These are phyloP conservation scores for Podaxis carcinomalis DNA, from an alignment of 768 basidiomycete genomes.

Conservation along the genomic window DNA sequence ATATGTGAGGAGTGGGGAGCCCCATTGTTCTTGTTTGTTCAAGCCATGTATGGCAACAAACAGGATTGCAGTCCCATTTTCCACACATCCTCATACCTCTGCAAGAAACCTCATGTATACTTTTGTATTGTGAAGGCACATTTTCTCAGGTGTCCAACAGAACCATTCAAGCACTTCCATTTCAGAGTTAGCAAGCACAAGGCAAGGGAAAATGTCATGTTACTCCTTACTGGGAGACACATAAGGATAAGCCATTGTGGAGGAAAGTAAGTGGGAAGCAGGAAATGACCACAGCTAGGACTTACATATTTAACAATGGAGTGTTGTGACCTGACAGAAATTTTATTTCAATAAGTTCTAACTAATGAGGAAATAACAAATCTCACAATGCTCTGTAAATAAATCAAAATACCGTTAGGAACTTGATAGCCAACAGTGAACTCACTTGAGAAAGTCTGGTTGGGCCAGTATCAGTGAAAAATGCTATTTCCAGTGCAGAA, in stretches of 20 bases:
- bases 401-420: too few species aligned
- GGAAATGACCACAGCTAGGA: background rate
- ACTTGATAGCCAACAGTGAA: background rate
- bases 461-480: background rate
- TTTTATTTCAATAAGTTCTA: background rate
- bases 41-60: constrained; percentile 35
- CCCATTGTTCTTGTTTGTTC: constrained; percentile 36
- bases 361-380: background rate
- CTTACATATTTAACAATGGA: constrained; percentile 6
- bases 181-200: background rate
- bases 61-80: constrained; percentile 18
- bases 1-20: constrained; percentile 26
- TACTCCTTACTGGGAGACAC: constrained; percentile 9
- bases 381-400: background rate
- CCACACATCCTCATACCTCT: constrained; percentile 19
- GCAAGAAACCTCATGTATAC: constrained; percentile 20
- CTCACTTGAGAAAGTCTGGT: constrained; percentile 6
- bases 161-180: constrained; percentile 27
- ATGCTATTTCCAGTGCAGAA: background rate
- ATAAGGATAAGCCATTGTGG: constrained; percentile 12
- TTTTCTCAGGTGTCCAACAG: constrained; percentile 20
- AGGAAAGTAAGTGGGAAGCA: background rate
- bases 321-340: background rate
- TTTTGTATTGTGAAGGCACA: constrained; percentile 18
- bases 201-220: background rate